Percentiles rank a stretch among this genome's conserved stretches.
phyloP scores from a whole-genome alignment of 176 grass and related monocot species.

The Rhynchospora pubera region DNA sequence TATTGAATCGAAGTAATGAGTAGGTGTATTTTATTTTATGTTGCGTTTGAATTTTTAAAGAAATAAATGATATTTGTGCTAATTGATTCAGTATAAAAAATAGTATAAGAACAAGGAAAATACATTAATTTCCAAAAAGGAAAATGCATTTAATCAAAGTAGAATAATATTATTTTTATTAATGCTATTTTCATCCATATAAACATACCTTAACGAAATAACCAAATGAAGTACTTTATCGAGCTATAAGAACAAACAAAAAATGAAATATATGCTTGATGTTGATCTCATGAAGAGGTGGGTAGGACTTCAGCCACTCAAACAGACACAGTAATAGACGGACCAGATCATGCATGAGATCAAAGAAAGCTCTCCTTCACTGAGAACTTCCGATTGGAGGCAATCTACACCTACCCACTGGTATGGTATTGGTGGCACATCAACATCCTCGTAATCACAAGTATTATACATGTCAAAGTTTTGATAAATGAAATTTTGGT shows the following conservation, averaged over 20 bases:
- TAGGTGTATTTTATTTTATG: no score
- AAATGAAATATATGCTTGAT: not conserved
- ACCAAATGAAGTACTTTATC: not conserved
- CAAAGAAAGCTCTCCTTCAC: not conserved
- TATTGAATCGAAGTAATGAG: no score
- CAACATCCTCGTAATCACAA: not conserved
- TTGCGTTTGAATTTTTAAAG: no score
- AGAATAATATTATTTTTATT: no score
- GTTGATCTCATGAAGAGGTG: not conserved
- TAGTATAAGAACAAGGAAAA: no score
- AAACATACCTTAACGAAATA: not conserved
- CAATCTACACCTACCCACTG: constrained; percentile 1
- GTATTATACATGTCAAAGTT: not conserved
- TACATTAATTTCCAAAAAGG: no score
- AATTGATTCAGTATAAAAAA: no score
- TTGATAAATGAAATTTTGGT: not conserved
- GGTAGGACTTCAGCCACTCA: not conserved
- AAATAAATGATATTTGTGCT: no score
- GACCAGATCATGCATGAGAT: not conserved
- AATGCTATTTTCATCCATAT: not conserved
- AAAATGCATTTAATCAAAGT: no score
- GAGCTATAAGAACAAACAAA: not conserved
- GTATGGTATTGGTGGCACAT: not conserved
- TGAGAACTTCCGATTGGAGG: not conserved
- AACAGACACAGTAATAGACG: not conserved